These are phyloP conservation scores for Suhomyces ambrosiae DNA, from an alignment of 1,139 yeast genomes.

Conservation along the genomic window DNA sequence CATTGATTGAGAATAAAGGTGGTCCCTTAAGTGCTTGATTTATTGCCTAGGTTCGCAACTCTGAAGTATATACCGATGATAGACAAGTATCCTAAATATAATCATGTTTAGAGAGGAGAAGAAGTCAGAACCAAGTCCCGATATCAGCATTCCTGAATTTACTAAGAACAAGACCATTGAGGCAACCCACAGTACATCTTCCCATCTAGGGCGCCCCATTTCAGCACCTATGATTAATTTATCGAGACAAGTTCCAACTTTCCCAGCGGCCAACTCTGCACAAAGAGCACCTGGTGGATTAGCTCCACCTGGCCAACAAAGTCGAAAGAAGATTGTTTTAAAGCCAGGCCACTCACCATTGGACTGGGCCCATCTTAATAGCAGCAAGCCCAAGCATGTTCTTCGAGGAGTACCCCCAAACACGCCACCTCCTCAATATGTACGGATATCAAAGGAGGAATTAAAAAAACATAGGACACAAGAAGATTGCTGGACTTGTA, in stretches of 20 bases:
- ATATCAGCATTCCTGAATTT: not conserved
- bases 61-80: too few species aligned
- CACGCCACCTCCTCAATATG: conserved; percentile 46
- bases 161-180: not conserved
- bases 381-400: conserved; percentile 30
- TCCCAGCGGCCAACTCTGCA: conserved; percentile 44
- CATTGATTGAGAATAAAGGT: too few species aligned
- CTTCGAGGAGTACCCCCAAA: conserved; percentile 44
- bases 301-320: conserved; percentile 17
- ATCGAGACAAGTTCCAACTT: conserved; percentile 16
- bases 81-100: not conserved
- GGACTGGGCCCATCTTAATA: conserved; percentile 76
- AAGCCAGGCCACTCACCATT: conserved; percentile 83
- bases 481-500: conserved; percentile 84
- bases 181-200: too few species aligned
- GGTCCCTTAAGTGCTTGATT: too few species aligned
- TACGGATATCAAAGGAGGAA: conserved; percentile 61
- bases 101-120: too few species aligned
- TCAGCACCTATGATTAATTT: conserved; percentile 1
- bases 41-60: too few species aligned
- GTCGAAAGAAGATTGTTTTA: conserved; percentile 58
- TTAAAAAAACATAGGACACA: conserved; percentile 57
- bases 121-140: too few species aligned
- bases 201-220: too few species aligned
- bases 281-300: conserved; percentile 34